phyloP scores from a whole-genome alignment of 495 filamentous ascomycete genomes.

The Aspergillus campestris region DNA sequence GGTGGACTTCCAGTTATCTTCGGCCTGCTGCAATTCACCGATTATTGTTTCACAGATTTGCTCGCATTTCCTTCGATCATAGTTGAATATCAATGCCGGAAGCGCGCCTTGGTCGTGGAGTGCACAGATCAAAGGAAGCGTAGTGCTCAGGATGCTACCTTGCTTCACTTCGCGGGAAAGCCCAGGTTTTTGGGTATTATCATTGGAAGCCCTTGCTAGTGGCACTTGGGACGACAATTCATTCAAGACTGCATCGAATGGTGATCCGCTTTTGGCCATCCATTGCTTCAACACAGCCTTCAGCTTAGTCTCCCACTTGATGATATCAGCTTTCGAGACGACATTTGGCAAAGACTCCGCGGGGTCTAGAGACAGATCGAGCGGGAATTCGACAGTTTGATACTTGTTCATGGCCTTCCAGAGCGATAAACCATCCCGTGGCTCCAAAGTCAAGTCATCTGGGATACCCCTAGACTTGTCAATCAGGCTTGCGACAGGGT shows the following conservation, averaged over 20 bases:
- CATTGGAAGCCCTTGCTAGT: not conserved
- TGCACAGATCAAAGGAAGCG: conserved; percentile 50
- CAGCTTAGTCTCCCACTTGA: conserved; percentile 54
- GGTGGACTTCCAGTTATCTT: conserved; percentile 46
- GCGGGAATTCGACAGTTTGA: conserved; percentile 35
- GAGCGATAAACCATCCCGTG: conserved; percentile 58
- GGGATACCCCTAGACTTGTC: conserved; percentile 51
- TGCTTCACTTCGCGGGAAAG: not conserved
- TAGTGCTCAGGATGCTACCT: conserved; percentile 29
- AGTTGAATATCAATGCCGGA: conserved; percentile 71
- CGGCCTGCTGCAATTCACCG: conserved; percentile 40
- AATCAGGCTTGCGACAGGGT: conserved; percentile 56
- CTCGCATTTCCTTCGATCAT: conserved; percentile 58
- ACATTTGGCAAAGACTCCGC: conserved; percentile 24
- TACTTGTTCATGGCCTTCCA: conserved; percentile 52
- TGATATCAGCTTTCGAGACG: conserved; percentile 54
- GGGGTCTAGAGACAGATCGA: conserved; percentile 42
- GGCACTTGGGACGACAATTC: conserved; percentile 14
- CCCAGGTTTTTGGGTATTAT: not conserved
- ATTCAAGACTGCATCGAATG: conserved; percentile 50
- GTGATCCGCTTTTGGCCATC: conserved; percentile 51
- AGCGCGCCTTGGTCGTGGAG: conserved; percentile 57
- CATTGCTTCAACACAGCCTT: conserved; percentile 50
- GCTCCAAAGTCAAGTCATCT: conserved; percentile 58
- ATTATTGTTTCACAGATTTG: conserved; percentile 39